Evolutionary conservation across 345 rosid genomes (phyloP).

Genomic region (Eucalyptus tenuipes): DNA sequence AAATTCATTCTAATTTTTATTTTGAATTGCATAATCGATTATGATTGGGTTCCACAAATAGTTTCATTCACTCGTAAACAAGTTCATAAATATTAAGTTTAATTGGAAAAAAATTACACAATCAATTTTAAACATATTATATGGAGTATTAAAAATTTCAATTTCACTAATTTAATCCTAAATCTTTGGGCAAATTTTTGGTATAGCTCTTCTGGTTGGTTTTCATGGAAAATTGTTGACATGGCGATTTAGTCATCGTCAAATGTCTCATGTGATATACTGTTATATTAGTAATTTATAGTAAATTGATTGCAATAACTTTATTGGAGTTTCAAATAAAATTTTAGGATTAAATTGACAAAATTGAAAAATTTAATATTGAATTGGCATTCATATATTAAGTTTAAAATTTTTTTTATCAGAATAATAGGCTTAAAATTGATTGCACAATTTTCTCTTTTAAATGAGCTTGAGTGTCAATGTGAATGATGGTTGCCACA

Average conservation of each 20-base stretch:
- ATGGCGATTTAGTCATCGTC: rapidly evolving
- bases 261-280: neutral
- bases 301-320: neutral
- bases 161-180: neutral
- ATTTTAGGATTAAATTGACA: neutral
- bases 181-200: neutral
- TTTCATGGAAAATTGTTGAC: rapidly evolving
- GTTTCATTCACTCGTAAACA: neutral
- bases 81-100: neutral
- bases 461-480: neutral
- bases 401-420: neutral
- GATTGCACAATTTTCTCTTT: neutral
- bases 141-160: rapidly evolving
- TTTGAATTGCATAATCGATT: neutral
- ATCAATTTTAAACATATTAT: neutral
- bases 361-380: neutral
- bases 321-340: neutral
- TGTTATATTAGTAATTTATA: rapidly evolving
- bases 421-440: too few relatives aligned
- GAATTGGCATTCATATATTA: rapidly evolving
- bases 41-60: neutral
- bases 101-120: neutral
- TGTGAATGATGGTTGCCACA: neutral
- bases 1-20: neutral
- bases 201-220: rapidly evolving